Conservation (phyloP, 805 yeast genomes). For the Komagataella pseudopastoris region DNA sequence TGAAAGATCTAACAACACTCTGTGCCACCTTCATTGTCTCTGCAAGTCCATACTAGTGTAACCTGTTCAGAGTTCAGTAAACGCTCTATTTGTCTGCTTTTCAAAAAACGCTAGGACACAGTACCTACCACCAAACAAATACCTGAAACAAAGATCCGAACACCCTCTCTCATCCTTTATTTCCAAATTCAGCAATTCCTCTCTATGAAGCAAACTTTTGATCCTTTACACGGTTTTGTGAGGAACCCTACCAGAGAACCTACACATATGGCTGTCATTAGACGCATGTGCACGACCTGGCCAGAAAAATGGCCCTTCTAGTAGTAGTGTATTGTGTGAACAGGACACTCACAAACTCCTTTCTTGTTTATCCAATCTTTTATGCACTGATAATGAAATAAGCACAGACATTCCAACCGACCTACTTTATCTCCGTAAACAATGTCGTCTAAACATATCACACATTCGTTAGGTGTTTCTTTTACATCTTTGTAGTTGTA, state of each 20-base stretch:
- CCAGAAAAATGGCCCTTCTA: neutral
- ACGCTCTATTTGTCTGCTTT: neutral
- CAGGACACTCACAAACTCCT: conserved; percentile 81
- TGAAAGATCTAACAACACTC: neutral
- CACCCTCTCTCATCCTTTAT: neutral
- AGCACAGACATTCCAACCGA: conserved; percentile 85
- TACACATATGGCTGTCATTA: neutral
- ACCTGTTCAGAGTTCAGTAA: neutral
- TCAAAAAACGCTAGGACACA: neutral
- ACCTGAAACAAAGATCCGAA: neutral
- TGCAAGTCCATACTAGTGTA: neutral
- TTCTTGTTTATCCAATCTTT: conserved; percentile 82
- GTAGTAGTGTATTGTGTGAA: conserved; percentile 39
- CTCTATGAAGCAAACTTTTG: neutral
- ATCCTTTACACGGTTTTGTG: neutral
- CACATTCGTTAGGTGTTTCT: conserved; percentile 50
- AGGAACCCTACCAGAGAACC: neutral
- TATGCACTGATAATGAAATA: conserved; percentile 85
- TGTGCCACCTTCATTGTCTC: neutral
- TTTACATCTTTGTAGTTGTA: conserved; percentile 35
- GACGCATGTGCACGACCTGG: neutral
- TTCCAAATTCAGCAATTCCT: neutral
- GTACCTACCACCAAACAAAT: neutral
- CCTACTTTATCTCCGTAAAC: conserved; percentile 82
- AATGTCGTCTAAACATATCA: conserved; percentile 86